Conservation (phyloP, 805 yeast species). For the Komagataella pseudopastoris region DNA sequence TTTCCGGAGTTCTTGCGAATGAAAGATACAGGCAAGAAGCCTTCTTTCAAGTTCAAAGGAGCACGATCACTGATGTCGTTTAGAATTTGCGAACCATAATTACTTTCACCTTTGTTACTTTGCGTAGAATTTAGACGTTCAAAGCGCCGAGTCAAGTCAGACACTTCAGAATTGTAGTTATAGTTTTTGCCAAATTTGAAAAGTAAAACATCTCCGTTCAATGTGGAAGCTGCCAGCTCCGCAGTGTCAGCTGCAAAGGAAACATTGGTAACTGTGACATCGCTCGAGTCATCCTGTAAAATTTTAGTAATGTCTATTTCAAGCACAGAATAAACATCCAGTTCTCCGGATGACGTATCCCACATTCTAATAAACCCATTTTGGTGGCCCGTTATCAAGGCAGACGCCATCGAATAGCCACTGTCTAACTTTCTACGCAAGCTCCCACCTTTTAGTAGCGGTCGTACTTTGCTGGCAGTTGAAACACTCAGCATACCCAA, state of each 20-base stretch:
- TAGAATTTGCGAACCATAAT: slow-evolving; percentile 9
- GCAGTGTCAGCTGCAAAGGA: slow-evolving; percentile 71
- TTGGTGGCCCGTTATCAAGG: slow-evolving; percentile 73
- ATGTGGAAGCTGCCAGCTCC: slow-evolving; percentile 59
- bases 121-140: slow-evolving; percentile 17
- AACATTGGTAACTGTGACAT: slow-evolving; percentile 36
- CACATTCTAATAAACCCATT: slow-evolving; percentile 75
- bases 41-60: slow-evolving; percentile 35
- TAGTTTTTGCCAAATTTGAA: slow-evolving; percentile 55
- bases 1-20: slow-evolving; percentile 27
- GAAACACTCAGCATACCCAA: slow-evolving; percentile 58
- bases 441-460: slow-evolving; percentile 69
- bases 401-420: slow-evolving; percentile 36
- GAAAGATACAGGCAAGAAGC: slow-evolving; percentile 46
- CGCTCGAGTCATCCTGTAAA: slow-evolving; percentile 25
- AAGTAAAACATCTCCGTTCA: slow-evolving; percentile 60
- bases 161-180: slow-evolving; percentile 22
- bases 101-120: slow-evolving; percentile 9
- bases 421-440: slow-evolving; percentile 39
- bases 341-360: slow-evolving; percentile 72
- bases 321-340: slow-evolving; percentile 42
- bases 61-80: slow-evolving; percentile 43
- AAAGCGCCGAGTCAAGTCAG: slow-evolving; percentile 10
- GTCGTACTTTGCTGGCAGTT: slow-evolving; percentile 5
- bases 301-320: slow-evolving; percentile 43